Evolutionary conservation across 2,329 filamentous ascomycete genomes (phyloP), one percentile per base, ranked within the genome.

Genomic region (Hypocreales sp.): DNA sequence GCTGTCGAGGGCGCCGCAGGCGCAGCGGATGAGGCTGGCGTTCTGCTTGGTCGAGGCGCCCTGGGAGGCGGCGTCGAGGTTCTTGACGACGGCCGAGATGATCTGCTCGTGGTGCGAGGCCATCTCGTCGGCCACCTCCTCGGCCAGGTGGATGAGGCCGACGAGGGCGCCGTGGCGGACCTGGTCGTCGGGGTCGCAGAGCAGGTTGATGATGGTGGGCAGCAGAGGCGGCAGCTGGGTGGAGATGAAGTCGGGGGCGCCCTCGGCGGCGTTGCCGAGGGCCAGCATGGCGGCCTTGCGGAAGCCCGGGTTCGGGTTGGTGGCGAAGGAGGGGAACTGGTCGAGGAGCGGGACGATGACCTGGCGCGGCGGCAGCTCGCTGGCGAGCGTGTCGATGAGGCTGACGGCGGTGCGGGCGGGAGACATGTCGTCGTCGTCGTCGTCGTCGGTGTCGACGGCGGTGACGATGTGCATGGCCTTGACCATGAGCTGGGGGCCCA

Each of bases 191-290:
- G 70, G 62, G 47, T 98, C 90, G 47, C 83, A 67, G 21, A 98
- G 71, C 7, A 95, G 67, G 44, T 72, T 74, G 31, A 94, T 65
- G 32, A 95, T 74, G 40, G 81, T 66, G 26, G 90, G 90, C 50
- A 95, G 72, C 39, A 95, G 79, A 38, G 78, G 70, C 45, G 78
- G 67, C 35, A 95, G 71, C 56, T 98, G 90, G 13, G 86, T 93
- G 37, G 82, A 83, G 46, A 95, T 84, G 56, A 95, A 98, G 53
- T 98, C 90, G 11, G 90, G 90, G 17, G 90, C 87, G 41, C 90
- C 90, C 61, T 95, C 90, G 28, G 93, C 87, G 41, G 82, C 87
- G 61, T 87, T 92, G 33, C 87, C 87, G 5, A 98, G 69, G 26
- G 87, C 79, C 35, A 95, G 67, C 47, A 95, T 90, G 55, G 81